Conservation (phyloP, 495 filamentous ascomycete genomes). For the Thermothielavioides terrestris region DNA sequence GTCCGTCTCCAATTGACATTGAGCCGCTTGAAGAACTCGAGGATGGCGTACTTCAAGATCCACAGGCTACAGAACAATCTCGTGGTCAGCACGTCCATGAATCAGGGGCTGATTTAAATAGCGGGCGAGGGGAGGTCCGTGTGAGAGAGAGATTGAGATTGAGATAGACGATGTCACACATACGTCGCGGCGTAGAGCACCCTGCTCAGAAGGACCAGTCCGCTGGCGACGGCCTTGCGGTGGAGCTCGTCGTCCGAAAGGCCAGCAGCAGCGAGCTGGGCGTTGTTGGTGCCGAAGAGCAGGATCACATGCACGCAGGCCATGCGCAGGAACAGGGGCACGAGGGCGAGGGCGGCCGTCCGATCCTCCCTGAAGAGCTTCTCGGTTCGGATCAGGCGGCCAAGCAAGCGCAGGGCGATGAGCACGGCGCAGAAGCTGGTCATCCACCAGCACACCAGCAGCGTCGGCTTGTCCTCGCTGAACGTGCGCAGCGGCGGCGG, state of each 20-base stretch:
- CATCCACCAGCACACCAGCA: slow-evolving; percentile 93
- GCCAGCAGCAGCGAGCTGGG: slow-evolving; percentile 30
- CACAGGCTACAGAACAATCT: slow-evolving; percentile 57
- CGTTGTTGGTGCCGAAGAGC: slow-evolving; percentile 83
- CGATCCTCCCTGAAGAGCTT: slow-evolving; percentile 80
- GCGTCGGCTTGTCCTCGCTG: slow-evolving; percentile 59
- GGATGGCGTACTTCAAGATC: slow-evolving; percentile 83
- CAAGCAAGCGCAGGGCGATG: slow-evolving; percentile 65
- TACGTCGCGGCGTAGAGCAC: slow-evolving; percentile 65
- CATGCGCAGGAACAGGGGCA: slow-evolving; percentile 78
- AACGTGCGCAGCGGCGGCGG: slow-evolving; percentile 51
- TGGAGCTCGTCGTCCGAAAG: slow-evolving; percentile 41
- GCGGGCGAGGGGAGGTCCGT: too few relatives aligned
- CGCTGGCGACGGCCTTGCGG: slow-evolving; percentile 51
- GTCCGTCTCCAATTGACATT: slow-evolving; percentile 61
- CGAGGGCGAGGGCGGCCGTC: slow-evolving; percentile 67
- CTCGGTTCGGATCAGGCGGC: slow-evolving; percentile 74
- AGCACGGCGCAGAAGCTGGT: slow-evolving; percentile 72
- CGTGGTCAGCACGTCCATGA: too few relatives aligned
- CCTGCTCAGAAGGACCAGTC: slow-evolving; percentile 55
- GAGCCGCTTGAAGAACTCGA: slow-evolving; percentile 81
- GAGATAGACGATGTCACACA: slow-evolving; percentile 24
- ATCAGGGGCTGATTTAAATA: too few relatives aligned
- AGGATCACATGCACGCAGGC: slow-evolving; percentile 78
- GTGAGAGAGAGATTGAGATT: background rate